Conservation (phyloP, 371 early-diverging fungal species). For the Mortierella sp. region DNA sequence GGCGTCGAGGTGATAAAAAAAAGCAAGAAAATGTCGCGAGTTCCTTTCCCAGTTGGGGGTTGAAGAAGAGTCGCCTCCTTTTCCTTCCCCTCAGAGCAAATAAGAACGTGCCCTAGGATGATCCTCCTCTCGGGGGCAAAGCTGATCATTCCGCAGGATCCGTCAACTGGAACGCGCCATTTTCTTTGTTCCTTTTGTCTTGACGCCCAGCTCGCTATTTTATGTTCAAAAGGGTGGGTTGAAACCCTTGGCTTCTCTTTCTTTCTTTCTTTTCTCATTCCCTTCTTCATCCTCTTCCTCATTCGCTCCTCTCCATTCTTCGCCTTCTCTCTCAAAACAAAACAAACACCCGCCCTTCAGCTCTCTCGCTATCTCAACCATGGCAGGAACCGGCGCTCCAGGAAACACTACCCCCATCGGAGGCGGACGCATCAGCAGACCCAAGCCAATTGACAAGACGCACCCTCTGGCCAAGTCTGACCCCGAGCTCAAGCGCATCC, state of each 20-base stretch:
- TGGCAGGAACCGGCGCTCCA: neutral
- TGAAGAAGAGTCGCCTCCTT: neutral
- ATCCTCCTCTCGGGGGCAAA: neutral
- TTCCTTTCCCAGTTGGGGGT: neutral
- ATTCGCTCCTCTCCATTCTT: too few relatives aligned
- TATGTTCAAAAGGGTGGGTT: neutral
- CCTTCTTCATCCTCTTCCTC: neutral
- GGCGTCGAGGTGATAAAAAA: neutral
- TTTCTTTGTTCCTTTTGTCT: neutral
- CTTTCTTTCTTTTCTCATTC: neutral
- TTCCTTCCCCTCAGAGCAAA: neutral
- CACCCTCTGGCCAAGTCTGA: constrained; percentile 25
- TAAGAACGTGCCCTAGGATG: too few relatives aligned
- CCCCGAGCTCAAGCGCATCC: constrained; percentile 17
- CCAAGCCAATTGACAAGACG: constrained; percentile 18
- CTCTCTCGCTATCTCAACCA: neutral
- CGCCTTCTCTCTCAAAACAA: neutral
- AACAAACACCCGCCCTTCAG: neutral
- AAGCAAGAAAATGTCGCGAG: neutral
- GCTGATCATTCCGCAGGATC: neutral
- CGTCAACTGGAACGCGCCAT: neutral
- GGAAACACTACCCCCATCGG: constrained; percentile 5
- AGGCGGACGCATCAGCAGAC: constrained; percentile 10
- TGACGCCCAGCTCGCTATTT: too few relatives aligned
- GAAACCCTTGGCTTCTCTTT: neutral